Evolutionary conservation across 2,329 filamentous ascomycete genomes (phyloP).

Genomic region (Colletotrichum truncatum): DNA sequence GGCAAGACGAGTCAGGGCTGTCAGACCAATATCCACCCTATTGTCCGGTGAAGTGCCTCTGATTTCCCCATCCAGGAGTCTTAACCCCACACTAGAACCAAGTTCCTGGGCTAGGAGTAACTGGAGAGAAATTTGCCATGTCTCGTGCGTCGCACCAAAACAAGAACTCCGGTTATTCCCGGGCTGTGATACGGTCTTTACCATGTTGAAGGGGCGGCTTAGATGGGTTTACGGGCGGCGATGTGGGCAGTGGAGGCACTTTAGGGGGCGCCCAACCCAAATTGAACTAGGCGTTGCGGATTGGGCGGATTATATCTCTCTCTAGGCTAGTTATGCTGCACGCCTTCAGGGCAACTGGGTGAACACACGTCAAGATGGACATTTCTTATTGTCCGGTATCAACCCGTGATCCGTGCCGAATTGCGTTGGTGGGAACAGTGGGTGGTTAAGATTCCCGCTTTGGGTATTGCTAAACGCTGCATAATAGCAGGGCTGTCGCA

Average conservation of each 20-base stretch:
- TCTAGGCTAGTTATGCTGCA: no score
- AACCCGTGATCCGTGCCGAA: background rate
- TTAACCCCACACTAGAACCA: background rate
- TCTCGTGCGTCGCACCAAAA: background rate
- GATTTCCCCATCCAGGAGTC: constrained; percentile 11
- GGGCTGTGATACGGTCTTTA: background rate
- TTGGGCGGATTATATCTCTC: no score
- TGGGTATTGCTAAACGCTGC: background rate
- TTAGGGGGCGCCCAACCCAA: no score
- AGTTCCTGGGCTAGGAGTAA: background rate
- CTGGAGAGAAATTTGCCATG: background rate
- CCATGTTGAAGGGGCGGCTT: no score
- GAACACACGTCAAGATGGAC: no score
- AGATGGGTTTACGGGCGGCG: background rate
- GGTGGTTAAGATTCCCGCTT: constrained; percentile 2
- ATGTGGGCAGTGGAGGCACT: background rate
- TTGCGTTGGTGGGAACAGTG: background rate
- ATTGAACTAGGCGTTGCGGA: background rate
- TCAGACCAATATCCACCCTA: constrained; percentile 6
- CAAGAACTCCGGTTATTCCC: constrained; percentile 2
- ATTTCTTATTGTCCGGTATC: background rate
- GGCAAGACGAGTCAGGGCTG: constrained; percentile 2
- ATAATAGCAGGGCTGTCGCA: background rate
- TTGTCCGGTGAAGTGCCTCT: constrained; percentile 9
- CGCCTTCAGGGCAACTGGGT: no score